phyloP scores from a whole-genome alignment of 2,329 filamentous ascomycete species.

The Penicillium sp. region DNA sequence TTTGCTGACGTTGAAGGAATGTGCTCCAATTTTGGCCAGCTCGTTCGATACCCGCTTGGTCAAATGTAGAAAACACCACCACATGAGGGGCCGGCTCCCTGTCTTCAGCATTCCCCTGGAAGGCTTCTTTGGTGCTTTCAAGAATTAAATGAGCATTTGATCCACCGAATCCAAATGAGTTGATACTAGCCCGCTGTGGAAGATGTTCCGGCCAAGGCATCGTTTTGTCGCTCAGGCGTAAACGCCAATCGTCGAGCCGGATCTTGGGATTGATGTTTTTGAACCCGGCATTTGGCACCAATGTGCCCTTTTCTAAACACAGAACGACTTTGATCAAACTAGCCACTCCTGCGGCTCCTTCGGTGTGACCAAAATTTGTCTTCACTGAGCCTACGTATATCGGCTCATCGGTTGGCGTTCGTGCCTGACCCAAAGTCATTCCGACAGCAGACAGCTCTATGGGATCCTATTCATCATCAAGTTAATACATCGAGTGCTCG shows the following conservation, averaged over 20 bases:
- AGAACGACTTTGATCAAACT: constrained; percentile 50
- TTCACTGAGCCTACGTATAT: constrained; percentile 34
- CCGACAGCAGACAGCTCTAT: constrained; percentile 21
- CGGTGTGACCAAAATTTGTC: constrained; percentile 48
- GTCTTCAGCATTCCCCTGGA: constrained; percentile 10
- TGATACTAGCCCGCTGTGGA: constrained; percentile 25
- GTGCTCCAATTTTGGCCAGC: constrained; percentile 13
- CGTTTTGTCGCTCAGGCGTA: constrained; percentile 17
- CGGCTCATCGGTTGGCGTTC: constrained; percentile 15
- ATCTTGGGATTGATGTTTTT: constrained; percentile 45
- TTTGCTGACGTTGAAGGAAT: constrained; percentile 12
- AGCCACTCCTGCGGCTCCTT: constrained; percentile 53
- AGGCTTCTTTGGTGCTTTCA: constrained; percentile 19
- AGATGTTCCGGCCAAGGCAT: constrained; percentile 23
- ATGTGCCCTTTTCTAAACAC: constrained; percentile 40
- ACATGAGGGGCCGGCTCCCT: constrained; percentile 13
- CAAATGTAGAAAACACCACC: constrained; percentile 20
- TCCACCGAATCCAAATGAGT: constrained; percentile 34
- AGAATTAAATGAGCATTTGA: constrained; percentile 28
- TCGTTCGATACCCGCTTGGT: constrained; percentile 21
- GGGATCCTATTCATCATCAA: constrained; percentile 11
- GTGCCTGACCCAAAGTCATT: constrained; percentile 16
- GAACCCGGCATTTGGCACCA: constrained; percentile 50
- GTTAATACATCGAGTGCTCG: not conserved
- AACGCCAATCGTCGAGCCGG: constrained; percentile 25